Evolutionary conservation across 2,329 filamentous ascomycete genomes (phyloP), one percentile per base, ranked within the genome.

Genomic region (Nothophaeocryptopus gaeumannii): DNA sequence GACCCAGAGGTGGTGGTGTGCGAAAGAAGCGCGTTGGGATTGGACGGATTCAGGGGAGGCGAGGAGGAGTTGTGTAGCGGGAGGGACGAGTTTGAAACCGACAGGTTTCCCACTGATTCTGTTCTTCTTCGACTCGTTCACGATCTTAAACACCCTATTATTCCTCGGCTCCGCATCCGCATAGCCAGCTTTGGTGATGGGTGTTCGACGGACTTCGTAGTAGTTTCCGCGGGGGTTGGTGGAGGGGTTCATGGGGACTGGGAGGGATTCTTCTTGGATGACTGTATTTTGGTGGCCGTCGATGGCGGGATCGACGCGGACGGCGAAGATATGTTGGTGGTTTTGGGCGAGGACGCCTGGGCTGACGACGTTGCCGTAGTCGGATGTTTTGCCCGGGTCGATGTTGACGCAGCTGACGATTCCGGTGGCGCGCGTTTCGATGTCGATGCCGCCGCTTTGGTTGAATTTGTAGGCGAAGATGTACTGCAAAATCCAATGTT

Each of bases 281-380:
- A 67, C 68, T 49, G 79, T 78, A 54, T 83, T 84, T 2, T 72
- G 60, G 60, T 77, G 70, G 15, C 75, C 70, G 55, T 85, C 82
- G 34, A 86, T 75, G 8, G 79, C 79, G 0, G 84, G 83, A 58
- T 88, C 84, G 41, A 88, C 79, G 1, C 84, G 76, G 36, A 82
- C 68, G 16, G 74, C 78, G 63, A 88, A 87, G 37, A 88, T 75
- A 67, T 88, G 85, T 63, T 88, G 85, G 57, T 88, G 84, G 64
- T 86, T 83, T 53, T 82, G 82, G 0, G 84, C 85, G 1, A 88
- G 69, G 0, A 84, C 79, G 0, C 84, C 84, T 0, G 81, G 78
- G 0, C 76, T 74, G 2, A 88, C 83, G 2, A 85, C 77, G 47
- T 81, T 87, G 43, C 76, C 75, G 2, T 74, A 62, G 9, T 54